These are phyloP conservation scores for Cicer pinnatifidum DNA, from an alignment of 306 rosid species.

Conservation along the genomic window DNA sequence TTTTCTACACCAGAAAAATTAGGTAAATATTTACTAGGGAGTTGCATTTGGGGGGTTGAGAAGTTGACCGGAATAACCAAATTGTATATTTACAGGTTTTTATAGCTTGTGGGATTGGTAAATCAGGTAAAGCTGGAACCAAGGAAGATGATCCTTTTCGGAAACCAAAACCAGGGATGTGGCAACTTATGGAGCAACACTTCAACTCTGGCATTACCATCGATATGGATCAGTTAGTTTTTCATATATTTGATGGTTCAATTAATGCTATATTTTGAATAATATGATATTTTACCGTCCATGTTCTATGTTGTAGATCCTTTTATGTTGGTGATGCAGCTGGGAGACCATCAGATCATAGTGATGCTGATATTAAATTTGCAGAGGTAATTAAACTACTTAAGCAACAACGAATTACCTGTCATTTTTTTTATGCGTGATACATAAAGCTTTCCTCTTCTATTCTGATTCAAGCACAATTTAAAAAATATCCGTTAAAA, in stretches of 20 bases:
- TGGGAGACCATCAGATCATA: conserved; percentile 80
- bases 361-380: conserved; percentile 87
- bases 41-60: not conserved
- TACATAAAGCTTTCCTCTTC: not conserved
- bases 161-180: conserved; percentile 91
- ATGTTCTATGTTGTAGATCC: conserved; percentile 61
- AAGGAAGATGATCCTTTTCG: conserved; percentile 73
- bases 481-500: not conserved
- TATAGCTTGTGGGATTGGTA: conserved; percentile 77
- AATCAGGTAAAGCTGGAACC: conserved; percentile 51
- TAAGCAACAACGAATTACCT: conserved; percentile 21
- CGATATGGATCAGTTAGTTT: conserved; percentile 75
- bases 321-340: conserved; percentile 98
- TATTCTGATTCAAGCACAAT: conserved; percentile 30
- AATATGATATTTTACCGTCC: not conserved
- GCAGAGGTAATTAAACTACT: conserved; percentile 67
- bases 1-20: conserved; percentile 15
- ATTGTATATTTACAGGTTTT: conserved; percentile 67
- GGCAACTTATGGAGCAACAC: conserved; percentile 82
- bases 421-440: not conserved
- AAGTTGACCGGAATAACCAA: conserved; percentile 27
- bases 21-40: not conserved
- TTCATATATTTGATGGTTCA: conserved; percentile 41
- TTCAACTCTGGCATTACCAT: conserved; percentile 80
- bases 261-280: conserved; percentile 26